A percentile compares a stretch with the other conserved stretches of the same genome.
phyloP scores from a whole-genome alignment of 257 asterid genomes.

The Coffea eugenioides region DNA sequence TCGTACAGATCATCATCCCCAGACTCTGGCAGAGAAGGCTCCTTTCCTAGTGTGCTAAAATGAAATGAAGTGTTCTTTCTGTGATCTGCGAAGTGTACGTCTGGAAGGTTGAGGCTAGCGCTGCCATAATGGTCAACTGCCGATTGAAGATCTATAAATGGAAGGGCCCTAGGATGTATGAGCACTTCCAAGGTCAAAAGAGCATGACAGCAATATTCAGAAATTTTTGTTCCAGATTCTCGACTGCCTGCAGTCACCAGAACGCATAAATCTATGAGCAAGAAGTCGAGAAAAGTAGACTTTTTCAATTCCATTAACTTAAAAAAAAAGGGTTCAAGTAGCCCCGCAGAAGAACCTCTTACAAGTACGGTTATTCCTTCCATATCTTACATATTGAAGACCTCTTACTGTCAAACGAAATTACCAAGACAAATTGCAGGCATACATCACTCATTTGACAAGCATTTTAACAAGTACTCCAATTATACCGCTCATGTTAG shows the following conservation, averaged over 20 bases:
- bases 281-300: not conserved
- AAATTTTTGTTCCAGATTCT: slow-evolving; percentile 56
- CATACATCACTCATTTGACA: not conserved
- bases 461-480: not conserved
- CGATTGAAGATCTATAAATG: slow-evolving; percentile 41
- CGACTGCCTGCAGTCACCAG: slow-evolving; percentile 45
- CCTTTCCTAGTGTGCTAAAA: slow-evolving; percentile 25
- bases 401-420: not conserved
- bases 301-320: not conserved
- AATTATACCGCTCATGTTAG: not conserved
- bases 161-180: slow-evolving; percentile 70
- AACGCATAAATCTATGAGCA: slow-evolving; percentile 3
- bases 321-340: not conserved
- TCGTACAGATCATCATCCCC: slow-evolving; percentile 55
- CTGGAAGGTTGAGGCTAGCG: slow-evolving; percentile 30
- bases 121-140: slow-evolving; percentile 21
- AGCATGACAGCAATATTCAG: slow-evolving; percentile 61
- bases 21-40: slow-evolving; percentile 38
- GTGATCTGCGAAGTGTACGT: slow-evolving; percentile 21
- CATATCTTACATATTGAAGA: not conserved
- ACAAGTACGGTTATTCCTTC: not conserved
- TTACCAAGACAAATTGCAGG: not conserved
- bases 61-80: slow-evolving; percentile 27
- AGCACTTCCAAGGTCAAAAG: slow-evolving; percentile 71
- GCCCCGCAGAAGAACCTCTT: not conserved